phyloP scores from a whole-genome alignment of 106 monocot species.

The Gastrodia elata region DNA sequence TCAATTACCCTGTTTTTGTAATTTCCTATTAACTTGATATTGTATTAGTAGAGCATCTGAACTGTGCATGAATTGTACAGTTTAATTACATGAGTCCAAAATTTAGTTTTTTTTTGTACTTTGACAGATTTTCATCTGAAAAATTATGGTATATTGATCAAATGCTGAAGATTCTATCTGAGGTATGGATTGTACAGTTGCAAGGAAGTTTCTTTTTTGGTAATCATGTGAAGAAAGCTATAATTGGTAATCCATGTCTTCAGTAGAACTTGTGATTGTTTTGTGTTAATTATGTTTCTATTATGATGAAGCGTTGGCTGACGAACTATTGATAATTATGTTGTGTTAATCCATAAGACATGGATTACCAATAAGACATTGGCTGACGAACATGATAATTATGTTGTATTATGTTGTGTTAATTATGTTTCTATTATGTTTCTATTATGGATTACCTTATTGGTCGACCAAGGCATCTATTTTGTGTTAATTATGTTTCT shows the following conservation, averaged over 20 bases:
- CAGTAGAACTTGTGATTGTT: not conserved
- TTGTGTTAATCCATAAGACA: too few species aligned
- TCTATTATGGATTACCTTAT: not conserved
- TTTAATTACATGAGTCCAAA: not conserved
- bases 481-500: not conserved
- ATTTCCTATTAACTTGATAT: not conserved
- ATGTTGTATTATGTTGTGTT: too few species aligned
- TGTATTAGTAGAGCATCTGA: not conserved
- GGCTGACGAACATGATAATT: too few species aligned
- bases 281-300: not conserved
- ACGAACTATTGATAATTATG: not conserved
- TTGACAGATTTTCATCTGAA: constrained; percentile 65
- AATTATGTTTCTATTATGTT: not conserved
- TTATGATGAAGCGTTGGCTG: not conserved
- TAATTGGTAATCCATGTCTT: not conserved
- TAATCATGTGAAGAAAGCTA: not conserved
- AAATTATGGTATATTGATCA: constrained; percentile 98
- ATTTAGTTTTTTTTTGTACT: not conserved
- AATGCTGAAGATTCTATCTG: constrained; percentile 89
- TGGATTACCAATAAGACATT: too few species aligned
- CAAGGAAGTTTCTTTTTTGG: not conserved
- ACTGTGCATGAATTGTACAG: not conserved
- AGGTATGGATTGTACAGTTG: constrained; percentile 36
- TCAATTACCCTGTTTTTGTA: not conserved
- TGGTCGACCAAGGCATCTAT: not conserved